Base-by-base conservation (phyloP, 177 flowering plant species). In the Vitis hybrid region DNA sequence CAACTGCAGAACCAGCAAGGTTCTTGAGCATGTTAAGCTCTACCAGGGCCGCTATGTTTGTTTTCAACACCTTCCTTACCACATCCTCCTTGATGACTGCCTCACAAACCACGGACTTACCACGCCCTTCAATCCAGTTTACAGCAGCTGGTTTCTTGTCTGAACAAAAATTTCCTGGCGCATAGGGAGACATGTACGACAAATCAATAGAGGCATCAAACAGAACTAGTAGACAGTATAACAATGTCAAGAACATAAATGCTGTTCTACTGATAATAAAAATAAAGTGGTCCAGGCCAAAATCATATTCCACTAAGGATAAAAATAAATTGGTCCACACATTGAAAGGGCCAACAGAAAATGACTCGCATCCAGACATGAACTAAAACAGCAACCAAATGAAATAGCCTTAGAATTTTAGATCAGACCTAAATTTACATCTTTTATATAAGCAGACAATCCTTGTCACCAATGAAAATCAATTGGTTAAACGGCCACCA, bases 11-110 rank as follows among this genome's bases (percentile, higher is more conserved):
- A 18, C 98, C 98, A 52, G 86, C 76, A 24, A 91, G 88, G 73
- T 91, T 93, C 82, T 93, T 91, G 32, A 88, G 88, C 90, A 86
- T 84, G 84, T 93, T 93, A 17, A 93, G 97, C 89, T 91, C 98
- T 14, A 90, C 97, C 30, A 93, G 80, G 17, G 92, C 75, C 46
- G 85, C 74, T 3, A 90, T 91, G 30, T 66, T 82, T 15, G 97
- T 90, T 79, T 90, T 93, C 77, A 93, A 70, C 4, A 93, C 97
- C 74, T 84, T 87, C 72, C 62, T 77, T 68, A 93, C 91, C 65
- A 93, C 88, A 15, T 91, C 97, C 64, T 80, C 92, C 74, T 80
- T 87, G 56, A 93, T 89, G 19, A 81, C 69, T 17, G 96, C 97
- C 81, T 92, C 97, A 61, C 97, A 92, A 19, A 92, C 97, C 46